Percentiles rank a stretch among this genome's conserved stretches.
phyloP scores from a whole-genome alignment of 176 grass and related monocot species.

The Lolium rigidum region DNA sequence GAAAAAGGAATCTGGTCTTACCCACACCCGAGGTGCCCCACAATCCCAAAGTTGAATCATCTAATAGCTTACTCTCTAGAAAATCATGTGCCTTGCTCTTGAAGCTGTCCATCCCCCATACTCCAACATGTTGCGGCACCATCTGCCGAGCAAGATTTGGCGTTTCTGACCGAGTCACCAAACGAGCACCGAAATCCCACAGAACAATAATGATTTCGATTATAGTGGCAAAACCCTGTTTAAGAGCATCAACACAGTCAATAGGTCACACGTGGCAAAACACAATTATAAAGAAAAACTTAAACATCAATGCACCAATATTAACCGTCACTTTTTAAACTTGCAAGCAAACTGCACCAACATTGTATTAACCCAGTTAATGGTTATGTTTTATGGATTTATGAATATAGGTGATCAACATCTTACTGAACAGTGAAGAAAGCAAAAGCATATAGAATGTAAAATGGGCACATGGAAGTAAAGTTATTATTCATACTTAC shows the following conservation, averaged over 20 bases:
- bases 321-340: background rate
- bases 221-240: background rate
- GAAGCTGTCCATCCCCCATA: background rate
- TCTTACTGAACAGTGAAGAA: background rate
- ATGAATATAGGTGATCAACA: background rate
- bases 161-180: background rate
- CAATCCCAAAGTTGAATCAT: background rate
- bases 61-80: background rate
- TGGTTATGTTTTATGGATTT: background rate
- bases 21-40: background rate
- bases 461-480: background rate
- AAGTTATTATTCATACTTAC: background rate
- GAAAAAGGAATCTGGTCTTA: background rate
- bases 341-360: background rate
- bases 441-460: background rate
- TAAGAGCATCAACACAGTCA: background rate
- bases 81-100: background rate
- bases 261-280: background rate
- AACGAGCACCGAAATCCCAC: background rate
- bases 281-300: background rate
- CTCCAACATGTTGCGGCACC: background rate
- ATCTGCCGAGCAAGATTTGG: background rate
- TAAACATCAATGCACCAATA: background rate
- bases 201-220: background rate
- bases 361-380: background rate